Evolutionary conservation across 2,329 filamentous ascomycete genomes (phyloP).

Genomic region (Mycosphaerella arachidis): DNA sequence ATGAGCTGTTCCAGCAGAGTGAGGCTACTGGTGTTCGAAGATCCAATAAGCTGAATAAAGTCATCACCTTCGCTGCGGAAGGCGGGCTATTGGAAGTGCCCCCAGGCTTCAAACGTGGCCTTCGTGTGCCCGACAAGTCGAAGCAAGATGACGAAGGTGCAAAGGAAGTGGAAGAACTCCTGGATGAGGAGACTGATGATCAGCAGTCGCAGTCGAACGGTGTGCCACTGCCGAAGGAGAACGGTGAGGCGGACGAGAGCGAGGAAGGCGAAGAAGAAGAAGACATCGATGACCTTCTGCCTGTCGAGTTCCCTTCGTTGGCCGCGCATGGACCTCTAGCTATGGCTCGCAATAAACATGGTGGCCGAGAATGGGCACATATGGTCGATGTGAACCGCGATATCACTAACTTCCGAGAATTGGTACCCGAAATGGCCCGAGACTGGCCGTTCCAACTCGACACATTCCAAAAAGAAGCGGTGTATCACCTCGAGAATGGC

Average conservation of each 20-base stretch:
- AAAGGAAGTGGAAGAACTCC: constrained; percentile 63
- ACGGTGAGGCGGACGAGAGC: constrained; percentile 43
- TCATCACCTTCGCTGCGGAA: constrained; percentile 76
- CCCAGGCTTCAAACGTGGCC: constrained; percentile 74
- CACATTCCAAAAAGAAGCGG: constrained; percentile 96
- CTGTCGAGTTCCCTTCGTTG: constrained; percentile 87
- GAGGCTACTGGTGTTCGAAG: constrained; percentile 37
- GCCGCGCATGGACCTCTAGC: constrained; percentile 77
- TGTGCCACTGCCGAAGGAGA: constrained; percentile 21
- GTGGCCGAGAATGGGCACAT: constrained; percentile 89
- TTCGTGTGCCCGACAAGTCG: constrained; percentile 63
- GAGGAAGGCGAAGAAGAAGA: constrained; percentile 45
- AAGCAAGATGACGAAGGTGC: constrained; percentile 53
- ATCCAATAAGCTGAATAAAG: constrained; percentile 62
- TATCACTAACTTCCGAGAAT: constrained; percentile 86
- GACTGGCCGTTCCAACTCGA: constrained; percentile 97
- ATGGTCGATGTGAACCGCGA: constrained; percentile 94
- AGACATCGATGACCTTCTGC: constrained; percentile 79
- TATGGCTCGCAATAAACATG: constrained; percentile 65
- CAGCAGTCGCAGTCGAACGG: constrained; percentile 33
- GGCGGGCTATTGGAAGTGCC: constrained; percentile 75
- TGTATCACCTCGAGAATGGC: constrained; percentile 93
- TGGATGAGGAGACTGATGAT: constrained; percentile 51
- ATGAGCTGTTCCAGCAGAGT: constrained; percentile 57
- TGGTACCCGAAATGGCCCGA: constrained; percentile 93